Base-by-base conservation (phyloP, 169 alveolate genomes). In the Cryptosporidium parvum region DNA sequence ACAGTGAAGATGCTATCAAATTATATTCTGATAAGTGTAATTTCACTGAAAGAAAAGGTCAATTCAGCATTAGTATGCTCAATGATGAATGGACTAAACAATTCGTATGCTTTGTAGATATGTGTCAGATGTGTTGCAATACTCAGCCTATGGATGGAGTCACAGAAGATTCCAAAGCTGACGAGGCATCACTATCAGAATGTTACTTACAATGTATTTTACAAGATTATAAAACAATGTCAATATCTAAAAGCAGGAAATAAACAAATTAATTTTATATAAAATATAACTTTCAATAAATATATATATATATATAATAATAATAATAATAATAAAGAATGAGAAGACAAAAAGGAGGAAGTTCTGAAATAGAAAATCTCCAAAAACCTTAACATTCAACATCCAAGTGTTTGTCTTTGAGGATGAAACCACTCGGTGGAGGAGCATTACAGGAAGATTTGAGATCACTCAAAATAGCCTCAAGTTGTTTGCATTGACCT, bases 61-160 rank as follows among this genome's bases (percentile, higher is more conserved):
- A 33, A 12, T 23, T 35, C 35, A 59, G 14, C 44, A 33, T 45
- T 52, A 42, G 33, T 31, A 48, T 70, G 26, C 45, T 31, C 18
- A 42, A 65, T 26, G 59, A 80, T 0, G 75, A 59, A n/a, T 80
- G 89, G 89, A 80, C 89, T 4, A 42, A 65, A 26, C 89, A 80
- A 39, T 80, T 80, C 59, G 89, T 80, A 21, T 80, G 89, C 45
- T 80, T 80, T 65, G 89, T 80, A 8, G 75, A 80, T 35, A 62
- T 80, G 89, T 80, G 89, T 18, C 75, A 80, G 56, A 80, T 80
- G 89, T 80, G 89, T 35, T 80, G 89, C 26, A 80, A 61, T 39
- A 80, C 89, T n/a, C 89, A 80, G 65, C 89, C 75, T 33, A 6
- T 59, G 45, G 70, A 59, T 18, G 72, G 51, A 33, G 48, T 37